These are phyloP conservation scores for Bryoerythrophyllum caledonicum DNA, from an alignment of 225 moss, liverwort and hornwort species.

Conservation along the genomic window DNA sequence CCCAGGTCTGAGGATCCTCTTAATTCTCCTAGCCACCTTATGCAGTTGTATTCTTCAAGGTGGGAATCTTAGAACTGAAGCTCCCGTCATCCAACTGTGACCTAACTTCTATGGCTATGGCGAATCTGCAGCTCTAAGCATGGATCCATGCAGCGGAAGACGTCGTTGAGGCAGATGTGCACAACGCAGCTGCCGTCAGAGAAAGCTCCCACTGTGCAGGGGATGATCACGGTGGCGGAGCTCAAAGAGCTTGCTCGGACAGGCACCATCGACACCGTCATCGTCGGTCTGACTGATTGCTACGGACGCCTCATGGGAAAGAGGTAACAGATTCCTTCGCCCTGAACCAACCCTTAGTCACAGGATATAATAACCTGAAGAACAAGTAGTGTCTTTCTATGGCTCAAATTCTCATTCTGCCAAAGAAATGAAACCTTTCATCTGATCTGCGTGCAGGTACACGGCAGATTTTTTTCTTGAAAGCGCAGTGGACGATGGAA, in stretches of 20 bases:
- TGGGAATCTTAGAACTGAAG: not conserved
- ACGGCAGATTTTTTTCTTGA: conserved; percentile 84
- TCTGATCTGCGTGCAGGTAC: conserved; percentile 42
- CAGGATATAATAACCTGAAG: not conserved
- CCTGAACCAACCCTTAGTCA: not conserved
- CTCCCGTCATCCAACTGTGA: not conserved
- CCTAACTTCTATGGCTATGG: conserved; percentile 2
- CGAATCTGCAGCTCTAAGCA: conserved; percentile 23
- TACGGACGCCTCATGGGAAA: conserved; percentile 94
- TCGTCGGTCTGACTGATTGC: conserved; percentile 92
- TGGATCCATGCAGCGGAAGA: conserved; percentile 22
- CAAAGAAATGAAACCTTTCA: too few species aligned
- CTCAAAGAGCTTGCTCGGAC: conserved; percentile 47
- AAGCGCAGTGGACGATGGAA: conserved; percentile 86
- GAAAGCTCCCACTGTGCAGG: conserved; percentile 34
- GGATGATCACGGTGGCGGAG: conserved; percentile 68
- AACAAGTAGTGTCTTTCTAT: too few species aligned
- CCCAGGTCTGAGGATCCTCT: conserved; percentile 19
- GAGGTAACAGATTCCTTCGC: conserved; percentile 33
- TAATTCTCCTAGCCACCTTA: not conserved
- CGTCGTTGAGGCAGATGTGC: conserved; percentile 19
- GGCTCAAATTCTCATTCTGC: too few species aligned
- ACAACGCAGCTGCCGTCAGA: conserved; percentile 19
- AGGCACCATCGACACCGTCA: conserved; percentile 66
- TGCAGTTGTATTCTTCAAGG: not conserved